Base-by-base conservation (phyloP, 129 eudicot species). In the Ambrosia artemisiifolia region DNA sequence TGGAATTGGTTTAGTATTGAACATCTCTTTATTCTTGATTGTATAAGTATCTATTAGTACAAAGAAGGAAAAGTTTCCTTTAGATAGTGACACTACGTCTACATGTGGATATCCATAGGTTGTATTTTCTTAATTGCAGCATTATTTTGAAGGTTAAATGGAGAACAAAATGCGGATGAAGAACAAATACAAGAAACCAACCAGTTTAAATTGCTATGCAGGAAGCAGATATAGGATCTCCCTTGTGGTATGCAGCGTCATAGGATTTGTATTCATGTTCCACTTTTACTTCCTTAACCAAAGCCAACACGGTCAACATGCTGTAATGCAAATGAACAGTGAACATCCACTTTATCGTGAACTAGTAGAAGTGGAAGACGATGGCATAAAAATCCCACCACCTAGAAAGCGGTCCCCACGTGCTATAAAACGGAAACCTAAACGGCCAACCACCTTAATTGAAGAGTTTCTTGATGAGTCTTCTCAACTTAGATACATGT, bases 331-430 rank as follows among this genome's bases (percentile, higher is more conserved):
- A 69, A 67, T 64, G 18, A 83, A 61, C 7, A 75, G 53, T 62
- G 79, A 76, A 62, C 82, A 79, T 79, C 89, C 88, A 16, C 57
- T 72, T n/a, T 74, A 84, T 42, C 92, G 82, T 35, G 99, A 90
- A 55, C 88, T 95, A 24, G 93, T 86, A 75, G 82, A 63, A 78
- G 97, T 88, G 13, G 97, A 95, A 68, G 97, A 95, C 81, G 99
- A 95, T 63, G 80, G 53, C 79, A 88, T 95, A 35, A 85, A 78
- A 70, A 82, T 90, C 65, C 99, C 99, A 14, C 97, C 96, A 16
- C 99, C 97, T 69, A 81, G 97, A 67, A 95, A 75, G 64, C 82
- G 97, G 12, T 95, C 99, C 44, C 94, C 96, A n/a, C 97, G 99
- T 68, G 99, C 99, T 35, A 83, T 71, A 32, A 90, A 95, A 78